phyloP scores from a whole-genome alignment of 495 filamentous ascomycete genomes.

The Podospora comata region DNA sequence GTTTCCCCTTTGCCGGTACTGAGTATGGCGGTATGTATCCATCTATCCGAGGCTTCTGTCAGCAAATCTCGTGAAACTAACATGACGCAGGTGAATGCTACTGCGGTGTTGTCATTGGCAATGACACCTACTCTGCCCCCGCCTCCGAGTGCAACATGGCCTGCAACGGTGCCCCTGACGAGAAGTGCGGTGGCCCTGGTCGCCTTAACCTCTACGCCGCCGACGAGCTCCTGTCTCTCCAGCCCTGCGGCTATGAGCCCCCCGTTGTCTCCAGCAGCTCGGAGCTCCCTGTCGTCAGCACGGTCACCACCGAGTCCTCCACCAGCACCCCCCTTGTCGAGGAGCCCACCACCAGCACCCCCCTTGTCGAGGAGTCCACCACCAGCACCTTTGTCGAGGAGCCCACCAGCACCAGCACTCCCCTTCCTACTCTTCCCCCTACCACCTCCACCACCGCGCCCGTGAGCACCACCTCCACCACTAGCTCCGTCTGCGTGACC shows the following conservation, averaged over 20 bases:
- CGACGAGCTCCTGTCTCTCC: slow-evolving; percentile 39
- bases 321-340: slow-evolving; percentile 5
- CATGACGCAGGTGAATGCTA: slow-evolving; percentile 36
- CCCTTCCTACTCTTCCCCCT: slow-evolving; percentile 19
- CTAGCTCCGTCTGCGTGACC: slow-evolving; percentile 37
- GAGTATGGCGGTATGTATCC: slow-evolving; percentile 47
- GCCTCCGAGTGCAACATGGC: slow-evolving; percentile 41
- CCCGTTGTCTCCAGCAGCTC: slow-evolving; percentile 22
- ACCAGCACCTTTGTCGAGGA: slow-evolving; percentile 18
- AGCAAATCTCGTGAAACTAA: slow-evolving; percentile 14
- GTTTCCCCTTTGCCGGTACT: slow-evolving; percentile 51
- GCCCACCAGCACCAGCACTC: slow-evolving; percentile 22
- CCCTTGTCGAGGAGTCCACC: slow-evolving; percentile 9
- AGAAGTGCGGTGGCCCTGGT: slow-evolving; percentile 47
- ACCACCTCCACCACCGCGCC: slow-evolving; percentile 24
- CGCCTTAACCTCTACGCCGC: slow-evolving; percentile 48
- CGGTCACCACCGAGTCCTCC: slow-evolving; percentile 20
- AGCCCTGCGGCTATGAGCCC: slow-evolving; percentile 44
- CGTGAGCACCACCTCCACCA: slow-evolving; percentile 33
- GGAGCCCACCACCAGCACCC: slow-evolving; percentile 9
- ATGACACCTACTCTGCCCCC: slow-evolving; percentile 42
- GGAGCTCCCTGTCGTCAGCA: slow-evolving; percentile 14
- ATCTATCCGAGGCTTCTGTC: not conserved
- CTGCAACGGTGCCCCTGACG: slow-evolving; percentile 46
- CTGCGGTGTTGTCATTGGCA: slow-evolving; percentile 48